These are phyloP conservation scores for Zygosaccharomyces pseudorouxii DNA, from an alignment of 805 yeast species.

Conservation along the genomic window DNA sequence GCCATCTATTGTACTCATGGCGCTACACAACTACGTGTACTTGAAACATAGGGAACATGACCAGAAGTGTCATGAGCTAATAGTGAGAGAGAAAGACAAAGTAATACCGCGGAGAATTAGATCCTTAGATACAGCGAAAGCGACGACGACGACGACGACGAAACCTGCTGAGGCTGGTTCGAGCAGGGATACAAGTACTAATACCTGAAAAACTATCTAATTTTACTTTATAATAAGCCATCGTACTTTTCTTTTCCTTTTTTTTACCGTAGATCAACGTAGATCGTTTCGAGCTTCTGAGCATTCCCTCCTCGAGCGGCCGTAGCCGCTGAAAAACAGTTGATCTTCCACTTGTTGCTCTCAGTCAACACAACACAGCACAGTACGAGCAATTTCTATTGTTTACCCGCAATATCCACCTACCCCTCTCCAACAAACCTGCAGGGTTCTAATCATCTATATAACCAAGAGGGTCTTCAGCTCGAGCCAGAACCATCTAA, in stretches of 20 bases:
- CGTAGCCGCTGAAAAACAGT: background rate
- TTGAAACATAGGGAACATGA: conserved; percentile 23
- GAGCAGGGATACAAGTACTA: background rate
- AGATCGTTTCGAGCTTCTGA: background rate
- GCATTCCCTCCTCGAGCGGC: background rate
- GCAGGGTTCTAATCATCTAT: background rate
- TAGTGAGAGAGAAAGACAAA: conserved; percentile 16
- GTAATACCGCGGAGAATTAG: background rate
- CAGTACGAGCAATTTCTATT: background rate
- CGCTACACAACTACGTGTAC: conserved; percentile 24
- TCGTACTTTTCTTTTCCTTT: background rate
- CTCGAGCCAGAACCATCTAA: too few species aligned
- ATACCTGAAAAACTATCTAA: background rate
- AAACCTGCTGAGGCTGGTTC: background rate
- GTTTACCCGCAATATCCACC: background rate
- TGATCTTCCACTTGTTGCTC: background rate
- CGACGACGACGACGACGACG: background rate
- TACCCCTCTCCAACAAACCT: background rate
- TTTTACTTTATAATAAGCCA: background rate
- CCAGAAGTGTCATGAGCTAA: conserved; percentile 20
- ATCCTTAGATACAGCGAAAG: background rate
- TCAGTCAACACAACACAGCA: background rate
- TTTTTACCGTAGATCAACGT: background rate
- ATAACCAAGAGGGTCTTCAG: background rate
- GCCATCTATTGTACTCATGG: conserved; percentile 10